Conservation (phyloP, 306 rosid genomes). For the Quercus bicolor region DNA sequence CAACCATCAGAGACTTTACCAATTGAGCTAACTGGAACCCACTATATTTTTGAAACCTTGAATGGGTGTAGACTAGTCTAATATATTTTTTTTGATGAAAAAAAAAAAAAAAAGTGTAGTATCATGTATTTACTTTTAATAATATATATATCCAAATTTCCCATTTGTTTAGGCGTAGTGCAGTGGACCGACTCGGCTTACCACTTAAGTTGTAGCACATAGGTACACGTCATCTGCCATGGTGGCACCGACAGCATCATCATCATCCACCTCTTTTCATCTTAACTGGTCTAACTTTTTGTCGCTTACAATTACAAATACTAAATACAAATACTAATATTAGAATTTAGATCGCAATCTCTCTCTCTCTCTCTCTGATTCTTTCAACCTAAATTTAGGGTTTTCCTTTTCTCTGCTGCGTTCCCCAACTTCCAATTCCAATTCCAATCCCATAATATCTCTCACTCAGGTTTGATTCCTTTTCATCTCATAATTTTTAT, state of each 20-base stretch:
- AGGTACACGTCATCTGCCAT: not conserved
- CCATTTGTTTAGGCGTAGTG: not conserved
- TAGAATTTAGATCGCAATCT: not conserved
- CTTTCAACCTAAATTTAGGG: not conserved
- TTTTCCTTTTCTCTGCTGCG: not conserved
- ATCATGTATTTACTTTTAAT: too few relatives aligned
- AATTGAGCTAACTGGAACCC: too few relatives aligned
- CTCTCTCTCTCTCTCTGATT: too few relatives aligned
- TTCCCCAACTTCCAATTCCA: not conserved
- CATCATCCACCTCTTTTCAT: too few relatives aligned
- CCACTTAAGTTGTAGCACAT: not conserved
- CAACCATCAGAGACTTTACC: too few relatives aligned
- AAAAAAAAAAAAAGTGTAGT: too few relatives aligned
- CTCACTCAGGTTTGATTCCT: slow-evolving; percentile 29
- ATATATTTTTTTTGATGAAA: too few relatives aligned
- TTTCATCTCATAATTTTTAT: not conserved
- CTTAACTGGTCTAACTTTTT: not conserved
- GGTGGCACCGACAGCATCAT: slow-evolving; percentile 4
- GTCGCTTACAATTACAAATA: not conserved
- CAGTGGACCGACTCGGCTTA: not conserved
- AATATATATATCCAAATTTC: not conserved
- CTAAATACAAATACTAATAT: too few relatives aligned
- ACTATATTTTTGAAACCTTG: too few relatives aligned
- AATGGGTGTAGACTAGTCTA: too few relatives aligned
- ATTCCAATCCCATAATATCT: slow-evolving; percentile 2